A percentile compares a stretch with the other conserved stretches of the same genome.
Conservation (phyloP, 495 filamentous ascomycete species). For the Parathielavia appendiculata region DNA sequence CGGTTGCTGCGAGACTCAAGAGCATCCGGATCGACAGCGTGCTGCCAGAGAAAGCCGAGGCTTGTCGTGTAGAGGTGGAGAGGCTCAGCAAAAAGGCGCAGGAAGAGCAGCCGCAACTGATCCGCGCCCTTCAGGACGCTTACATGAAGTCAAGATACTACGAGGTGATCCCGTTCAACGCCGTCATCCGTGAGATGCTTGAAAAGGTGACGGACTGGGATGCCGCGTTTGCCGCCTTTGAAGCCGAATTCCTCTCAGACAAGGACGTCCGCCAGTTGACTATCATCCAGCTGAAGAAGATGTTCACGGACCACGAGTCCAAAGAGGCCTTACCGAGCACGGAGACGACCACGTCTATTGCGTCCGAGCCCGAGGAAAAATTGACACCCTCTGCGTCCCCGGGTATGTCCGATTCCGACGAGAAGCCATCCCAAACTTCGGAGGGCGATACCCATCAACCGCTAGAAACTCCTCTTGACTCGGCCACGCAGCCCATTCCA, state of each 20-base stretch:
- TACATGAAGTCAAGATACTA: conserved; percentile 94
- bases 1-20: conserved; percentile 75
- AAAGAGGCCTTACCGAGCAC: conserved; percentile 62
- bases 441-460: conserved; percentile 16
- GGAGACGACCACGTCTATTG: conserved; percentile 49
- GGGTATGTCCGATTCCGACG: conserved; percentile 27
- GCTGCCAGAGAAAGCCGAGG: conserved; percentile 73
- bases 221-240: conserved; percentile 78
- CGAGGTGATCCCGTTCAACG: conserved; percentile 89
- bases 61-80: conserved; percentile 77
- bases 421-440: conserved; percentile 24
- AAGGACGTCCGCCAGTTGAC: conserved; percentile 94
- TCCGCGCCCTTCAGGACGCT: conserved; percentile 74
- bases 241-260: conserved; percentile 91
- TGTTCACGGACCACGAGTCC: conserved; percentile 87
- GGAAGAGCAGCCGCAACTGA: conserved; percentile 68
- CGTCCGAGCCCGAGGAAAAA: conserved; percentile 40
- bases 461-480: conserved; percentile 24
- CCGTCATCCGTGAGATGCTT: conserved; percentile 78
- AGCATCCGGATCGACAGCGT: conserved; percentile 89
- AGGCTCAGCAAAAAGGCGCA: conserved; percentile 64
- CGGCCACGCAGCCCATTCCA: conserved; percentile 20
- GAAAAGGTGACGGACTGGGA: conserved; percentile 96
- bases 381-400: conserved; percentile 33
- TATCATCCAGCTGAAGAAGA: conserved; percentile 85